A percentile compares a stretch with the other conserved stretches of the same genome.
These are phyloP conservation scores for Ocimum tenuiflorum DNA, from an alignment of 257 asterid species.

Conservation along the genomic window DNA sequence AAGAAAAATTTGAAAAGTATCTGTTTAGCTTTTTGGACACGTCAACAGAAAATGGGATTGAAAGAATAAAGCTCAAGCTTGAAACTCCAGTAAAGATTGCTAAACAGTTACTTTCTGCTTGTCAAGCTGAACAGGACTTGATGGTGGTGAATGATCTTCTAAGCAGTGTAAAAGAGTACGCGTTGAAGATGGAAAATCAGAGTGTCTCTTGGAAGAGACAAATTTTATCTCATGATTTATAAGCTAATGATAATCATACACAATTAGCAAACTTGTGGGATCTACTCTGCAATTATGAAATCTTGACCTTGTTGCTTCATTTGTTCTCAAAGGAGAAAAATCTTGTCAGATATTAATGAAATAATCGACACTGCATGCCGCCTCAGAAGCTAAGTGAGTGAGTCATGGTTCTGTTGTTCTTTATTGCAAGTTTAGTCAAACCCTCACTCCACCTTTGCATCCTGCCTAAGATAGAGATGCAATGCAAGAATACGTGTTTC, in stretches of 20 bases:
- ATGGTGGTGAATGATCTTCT: slow-evolving; percentile 51
- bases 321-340: slow-evolving; percentile 64
- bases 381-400: slow-evolving; percentile 74
- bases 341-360: slow-evolving; percentile 63
- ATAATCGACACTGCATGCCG: slow-evolving; percentile 67
- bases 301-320: slow-evolving; percentile 62
- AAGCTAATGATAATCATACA: slow-evolving; percentile 20
- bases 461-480: background rate
- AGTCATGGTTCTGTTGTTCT: slow-evolving; percentile 6
- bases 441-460: background rate
- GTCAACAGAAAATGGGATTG: slow-evolving; percentile 71
- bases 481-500: background rate
- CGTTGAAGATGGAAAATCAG: slow-evolving; percentile 62
- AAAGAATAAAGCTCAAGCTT: slow-evolving; percentile 84
- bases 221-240: slow-evolving; percentile 36
- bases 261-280: slow-evolving; percentile 65
- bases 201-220: slow-evolving; percentile 76
- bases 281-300: slow-evolving; percentile 74
- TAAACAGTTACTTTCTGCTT: slow-evolving; percentile 63
- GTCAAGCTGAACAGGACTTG: slow-evolving; percentile 73
- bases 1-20: slow-evolving; percentile 55
- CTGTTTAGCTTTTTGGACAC: slow-evolving; percentile 77
- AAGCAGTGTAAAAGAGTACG: slow-evolving; percentile 53
- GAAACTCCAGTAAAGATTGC: slow-evolving; percentile 87
- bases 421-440: background rate